These are phyloP conservation scores for Pseudogymnoascus sp. DNA, from an alignment of 2,329 filamentous ascomycete genomes.

Conservation along the genomic window DNA sequence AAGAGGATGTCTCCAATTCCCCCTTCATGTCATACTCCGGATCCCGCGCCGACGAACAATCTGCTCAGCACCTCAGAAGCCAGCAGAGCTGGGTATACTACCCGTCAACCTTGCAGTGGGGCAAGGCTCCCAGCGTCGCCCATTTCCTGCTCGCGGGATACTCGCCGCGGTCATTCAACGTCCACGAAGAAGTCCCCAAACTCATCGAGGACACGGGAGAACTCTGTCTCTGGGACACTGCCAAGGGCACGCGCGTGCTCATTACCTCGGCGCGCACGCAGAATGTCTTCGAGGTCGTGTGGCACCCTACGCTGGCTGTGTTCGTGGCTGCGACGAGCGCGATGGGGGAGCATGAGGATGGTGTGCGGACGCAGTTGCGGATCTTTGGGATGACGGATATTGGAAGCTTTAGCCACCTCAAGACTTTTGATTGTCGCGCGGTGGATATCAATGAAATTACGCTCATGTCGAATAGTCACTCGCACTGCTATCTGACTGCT, in stretches of 20 bases:
- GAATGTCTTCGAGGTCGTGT: slow-evolving; percentile 57
- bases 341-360: slow-evolving; percentile 35
- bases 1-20: slow-evolving; percentile 29
- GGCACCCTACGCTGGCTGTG: slow-evolving; percentile 47
- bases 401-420: slow-evolving; percentile 38
- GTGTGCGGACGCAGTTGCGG: slow-evolving; percentile 48
- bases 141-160: slow-evolving; percentile 54
- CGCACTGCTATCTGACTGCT: slow-evolving; percentile 48
- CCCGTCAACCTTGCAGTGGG: slow-evolving; percentile 57
- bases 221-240: slow-evolving; percentile 50
- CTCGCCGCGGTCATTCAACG: slow-evolving; percentile 47
- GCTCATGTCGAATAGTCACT: slow-evolving; percentile 45
- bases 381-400: slow-evolving; percentile 37
- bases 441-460: slow-evolving; percentile 56
- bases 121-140: slow-evolving; percentile 34
- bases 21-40: slow-evolving; percentile 24
- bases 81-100: slow-evolving; percentile 49
- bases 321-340: slow-evolving; percentile 54
- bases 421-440: slow-evolving; percentile 50
- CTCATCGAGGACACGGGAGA: slow-evolving; percentile 51
- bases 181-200: slow-evolving; percentile 49
- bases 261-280: slow-evolving; percentile 44
- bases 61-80: slow-evolving; percentile 16
- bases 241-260: slow-evolving; percentile 31
- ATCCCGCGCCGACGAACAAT: slow-evolving; percentile 19